Evolutionary conservation across 129 eudicot species (phyloP), one percentile per base, ranked within the genome.

Genomic region (Lactuca saligna): DNA sequence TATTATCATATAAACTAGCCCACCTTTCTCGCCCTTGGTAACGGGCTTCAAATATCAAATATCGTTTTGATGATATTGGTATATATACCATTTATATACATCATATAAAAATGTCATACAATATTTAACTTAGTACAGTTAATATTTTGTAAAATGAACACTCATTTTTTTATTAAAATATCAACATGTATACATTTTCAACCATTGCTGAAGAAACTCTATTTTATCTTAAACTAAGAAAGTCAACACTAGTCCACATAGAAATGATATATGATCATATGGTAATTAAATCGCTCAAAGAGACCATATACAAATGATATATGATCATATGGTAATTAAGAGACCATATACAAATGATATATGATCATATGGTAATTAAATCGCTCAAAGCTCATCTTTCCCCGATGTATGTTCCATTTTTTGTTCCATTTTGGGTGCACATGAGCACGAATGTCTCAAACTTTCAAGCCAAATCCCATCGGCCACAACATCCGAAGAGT

Each of bases 401-500:
- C 11, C n/a, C 34, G 74, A 29, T 66, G 61, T 65, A 17, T 44
- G 8, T 41, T 72, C 7, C 1, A 3, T 17, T 71, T 57, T 55
- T 69, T 29, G 60, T 17, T 37, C 48, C 42, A 68, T 59, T 42
- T 57, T 10, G 11, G 39, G 56, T 55, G 13, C 39, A 75, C 95
- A 85, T 2, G 68, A 41, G 17, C 72, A 29, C 0, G 84, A 72
- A 1, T 85, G 75, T 71, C 79, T 65, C 55, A 88, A 73, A 73
- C 86, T 85, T 49, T 81, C 62, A 0, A 91, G 31, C 97, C 97
- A 88, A 7, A 83, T 34, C 37, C 63, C 87, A 50, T 91, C 96
- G 3, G 84, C 84, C 14, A 59, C 62, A 12, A 50, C 32, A 4
- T 85, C 39, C 66, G 65, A 20, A 14, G 84, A 70, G 56, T 91